Evolutionary conservation across 495 filamentous ascomycete species (phyloP).

Genomic region (Annulohypoxylon moriforme): DNA sequence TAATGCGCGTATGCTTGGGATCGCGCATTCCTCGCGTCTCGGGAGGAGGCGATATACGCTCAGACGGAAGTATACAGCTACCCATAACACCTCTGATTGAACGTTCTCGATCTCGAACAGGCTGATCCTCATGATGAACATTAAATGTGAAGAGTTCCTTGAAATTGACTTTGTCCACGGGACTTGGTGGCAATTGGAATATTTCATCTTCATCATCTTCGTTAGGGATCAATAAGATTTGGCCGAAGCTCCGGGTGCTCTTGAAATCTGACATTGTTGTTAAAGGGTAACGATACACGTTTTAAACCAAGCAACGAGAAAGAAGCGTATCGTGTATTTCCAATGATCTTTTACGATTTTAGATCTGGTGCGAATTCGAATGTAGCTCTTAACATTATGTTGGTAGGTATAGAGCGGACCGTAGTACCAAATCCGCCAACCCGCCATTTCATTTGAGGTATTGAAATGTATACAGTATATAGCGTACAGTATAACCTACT

Average conservation of each 20-base stretch:
- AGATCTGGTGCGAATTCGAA: no score
- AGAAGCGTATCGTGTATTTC: no score
- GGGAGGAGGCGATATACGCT: background rate
- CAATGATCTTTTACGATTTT: no score
- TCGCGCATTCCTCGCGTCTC: background rate
- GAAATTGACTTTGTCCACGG: background rate
- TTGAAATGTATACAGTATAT: no score
- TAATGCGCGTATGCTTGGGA: background rate
- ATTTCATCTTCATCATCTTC: background rate
- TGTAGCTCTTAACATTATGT: no score
- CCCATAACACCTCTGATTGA: background rate
- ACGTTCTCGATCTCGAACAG: background rate
- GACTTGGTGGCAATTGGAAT: background rate
- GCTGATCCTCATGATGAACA: background rate
- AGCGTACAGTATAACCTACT: no score
- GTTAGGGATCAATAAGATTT: background rate
- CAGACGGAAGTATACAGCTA: background rate
- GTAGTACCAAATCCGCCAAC: no score
- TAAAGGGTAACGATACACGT: no score
- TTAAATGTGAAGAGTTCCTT: background rate
- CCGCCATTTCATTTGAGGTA: no score
- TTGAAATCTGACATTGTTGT: background rate
- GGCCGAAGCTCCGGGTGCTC: background rate
- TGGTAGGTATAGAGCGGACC: no score
- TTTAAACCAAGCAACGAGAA: no score